Conservation (phyloP, 2,329 filamentous ascomycete genomes). For the Sporothrix variecibatus region DNA sequence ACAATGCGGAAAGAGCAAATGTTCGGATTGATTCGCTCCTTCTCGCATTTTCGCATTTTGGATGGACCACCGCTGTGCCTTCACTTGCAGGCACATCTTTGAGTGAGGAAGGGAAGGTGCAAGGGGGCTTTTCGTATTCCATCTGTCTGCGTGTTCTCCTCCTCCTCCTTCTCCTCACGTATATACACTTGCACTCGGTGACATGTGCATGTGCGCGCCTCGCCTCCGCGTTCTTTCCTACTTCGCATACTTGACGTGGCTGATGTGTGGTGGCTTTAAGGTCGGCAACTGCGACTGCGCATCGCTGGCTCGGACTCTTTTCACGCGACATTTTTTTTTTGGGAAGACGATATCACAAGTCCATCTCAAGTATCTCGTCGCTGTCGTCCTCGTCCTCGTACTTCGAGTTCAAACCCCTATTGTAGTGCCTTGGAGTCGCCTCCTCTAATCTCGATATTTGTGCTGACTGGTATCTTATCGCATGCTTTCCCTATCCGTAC, state of each 20-base stretch:
- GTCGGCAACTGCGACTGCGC: not conserved
- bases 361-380: not conserved
- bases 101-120: not conserved
- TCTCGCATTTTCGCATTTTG: not conserved
- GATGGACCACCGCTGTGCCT: not conserved
- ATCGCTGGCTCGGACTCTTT: not conserved
- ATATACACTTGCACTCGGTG: not conserved
- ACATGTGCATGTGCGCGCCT: not conserved
- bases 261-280: not conserved
- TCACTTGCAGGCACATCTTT: not conserved
- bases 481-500: conserved; percentile 3
- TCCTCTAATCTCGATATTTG: not conserved
- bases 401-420: not conserved
- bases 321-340: not conserved
- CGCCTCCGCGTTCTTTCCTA: not conserved
- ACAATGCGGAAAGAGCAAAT: not conserved
- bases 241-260: not conserved
- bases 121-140: not conserved
- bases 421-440: not conserved
- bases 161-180: not conserved
- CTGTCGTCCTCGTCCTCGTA: not conserved
- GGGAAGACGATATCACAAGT: not conserved
- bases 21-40: not conserved
- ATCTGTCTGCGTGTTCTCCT: not conserved
- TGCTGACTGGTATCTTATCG: conserved; percentile 14